Evolutionary conservation across 129 eudicot species (phyloP).

Genomic region (Artemisia annua): DNA sequence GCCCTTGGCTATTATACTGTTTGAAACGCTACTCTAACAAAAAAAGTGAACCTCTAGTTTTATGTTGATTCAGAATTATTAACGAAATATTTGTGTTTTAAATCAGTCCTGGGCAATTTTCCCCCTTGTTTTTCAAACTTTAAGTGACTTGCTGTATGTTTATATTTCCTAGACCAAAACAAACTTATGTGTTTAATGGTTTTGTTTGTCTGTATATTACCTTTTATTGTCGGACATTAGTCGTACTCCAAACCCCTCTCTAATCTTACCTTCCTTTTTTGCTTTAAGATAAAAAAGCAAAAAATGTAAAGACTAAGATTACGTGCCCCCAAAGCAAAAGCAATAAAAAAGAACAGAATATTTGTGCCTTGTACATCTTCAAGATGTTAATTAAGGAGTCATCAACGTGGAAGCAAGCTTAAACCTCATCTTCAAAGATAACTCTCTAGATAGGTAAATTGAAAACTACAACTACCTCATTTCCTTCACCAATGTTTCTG

Average conservation of each 20-base stretch:
- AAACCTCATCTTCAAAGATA: not conserved
- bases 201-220: no score
- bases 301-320: not conserved
- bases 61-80: no score
- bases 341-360: not conserved
- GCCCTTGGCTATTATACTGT: no score
- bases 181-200: no score
- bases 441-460: not conserved
- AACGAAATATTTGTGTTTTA: no score
- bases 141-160: no score
- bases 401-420: constrained; percentile 13
- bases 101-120: no score
- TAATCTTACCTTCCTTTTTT: not conserved
- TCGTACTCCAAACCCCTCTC: not conserved
- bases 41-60: no score
- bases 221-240: no score
- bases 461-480: constrained; percentile 3
- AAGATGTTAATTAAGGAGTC: not conserved
- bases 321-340: not conserved
- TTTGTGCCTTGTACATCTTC: not conserved
- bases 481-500: not conserved
- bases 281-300: not conserved
- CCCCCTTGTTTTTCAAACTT: no score
- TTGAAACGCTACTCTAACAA: no score
- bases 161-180: no score